Percentiles rank a stretch among this genome's conserved stretches.
Conservation (phyloP, 306 rosid genomes). For the Trichosanthes truncata region DNA sequence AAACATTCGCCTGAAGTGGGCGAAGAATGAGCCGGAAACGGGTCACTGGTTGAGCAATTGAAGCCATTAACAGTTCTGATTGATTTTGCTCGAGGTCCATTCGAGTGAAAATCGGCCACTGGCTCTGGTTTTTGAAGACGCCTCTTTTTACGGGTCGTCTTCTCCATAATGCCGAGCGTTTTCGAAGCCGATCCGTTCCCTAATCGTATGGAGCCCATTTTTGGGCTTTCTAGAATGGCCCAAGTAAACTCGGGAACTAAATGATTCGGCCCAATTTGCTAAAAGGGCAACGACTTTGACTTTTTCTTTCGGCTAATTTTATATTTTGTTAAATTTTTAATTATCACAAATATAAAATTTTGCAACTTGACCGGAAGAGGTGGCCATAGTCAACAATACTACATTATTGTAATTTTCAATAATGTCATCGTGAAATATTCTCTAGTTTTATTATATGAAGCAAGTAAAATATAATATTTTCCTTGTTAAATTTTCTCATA, state of each 20-base stretch:
- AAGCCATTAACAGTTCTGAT: slow-evolving; percentile 8
- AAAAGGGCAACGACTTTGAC: not conserved
- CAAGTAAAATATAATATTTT: not conserved
- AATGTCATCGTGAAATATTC: not conserved
- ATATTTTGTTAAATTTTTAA: not conserved
- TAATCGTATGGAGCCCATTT: not conserved
- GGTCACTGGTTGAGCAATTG: slow-evolving; percentile 18
- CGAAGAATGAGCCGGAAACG: slow-evolving; percentile 42
- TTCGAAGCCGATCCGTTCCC: not conserved
- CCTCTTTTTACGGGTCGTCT: slow-evolving; percentile 28
- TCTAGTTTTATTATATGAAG: not conserved
- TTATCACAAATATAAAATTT: not conserved
- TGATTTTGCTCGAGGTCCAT: slow-evolving; percentile 15
- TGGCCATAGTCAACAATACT: not conserved
- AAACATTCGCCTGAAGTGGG: slow-evolving; percentile 53
- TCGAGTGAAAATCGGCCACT: not conserved
- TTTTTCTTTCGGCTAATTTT: not conserved
- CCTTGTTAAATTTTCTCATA: too few relatives aligned
- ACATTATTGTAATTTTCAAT: not conserved
- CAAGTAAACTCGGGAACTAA: not conserved
- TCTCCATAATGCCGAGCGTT: slow-evolving; percentile 22
- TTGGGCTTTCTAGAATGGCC: not conserved
- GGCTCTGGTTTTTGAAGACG: slow-evolving; percentile 11
- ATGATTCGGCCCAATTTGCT: not conserved
- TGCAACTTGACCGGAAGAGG: not conserved